Conservation (phyloP, 495 filamentous ascomycete genomes). For the Penicillium parvum region DNA sequence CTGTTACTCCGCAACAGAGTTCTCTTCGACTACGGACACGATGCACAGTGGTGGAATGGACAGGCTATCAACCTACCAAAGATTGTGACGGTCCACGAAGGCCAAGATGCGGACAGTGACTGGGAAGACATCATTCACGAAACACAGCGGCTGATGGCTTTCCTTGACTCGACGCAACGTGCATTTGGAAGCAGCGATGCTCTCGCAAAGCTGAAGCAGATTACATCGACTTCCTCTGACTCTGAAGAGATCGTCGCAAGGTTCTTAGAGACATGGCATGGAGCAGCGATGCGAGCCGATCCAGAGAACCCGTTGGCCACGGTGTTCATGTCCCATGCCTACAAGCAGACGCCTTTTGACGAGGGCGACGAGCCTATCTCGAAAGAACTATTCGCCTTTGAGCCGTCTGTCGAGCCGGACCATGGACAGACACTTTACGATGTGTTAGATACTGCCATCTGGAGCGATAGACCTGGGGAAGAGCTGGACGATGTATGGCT, state of each 20-base stretch:
- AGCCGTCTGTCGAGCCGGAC: slow-evolving; percentile 34
- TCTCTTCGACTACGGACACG: slow-evolving; percentile 60
- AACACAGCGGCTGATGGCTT: slow-evolving; percentile 77
- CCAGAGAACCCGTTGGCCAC: slow-evolving; percentile 36
- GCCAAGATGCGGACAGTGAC: slow-evolving; percentile 30
- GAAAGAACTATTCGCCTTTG: slow-evolving; percentile 40
- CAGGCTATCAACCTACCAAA: slow-evolving; percentile 54
- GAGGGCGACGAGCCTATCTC: slow-evolving; percentile 29
- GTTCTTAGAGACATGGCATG: slow-evolving; percentile 42
- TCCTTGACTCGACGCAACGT: slow-evolving; percentile 71
- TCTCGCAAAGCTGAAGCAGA: slow-evolving; percentile 42
- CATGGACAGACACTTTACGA: slow-evolving; percentile 64
- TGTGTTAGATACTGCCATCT: slow-evolving; percentile 64
- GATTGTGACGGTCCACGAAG: slow-evolving; percentile 49
- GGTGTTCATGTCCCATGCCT: slow-evolving; percentile 38
- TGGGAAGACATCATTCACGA: slow-evolving; percentile 48
- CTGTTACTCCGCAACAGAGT: slow-evolving; percentile 53
- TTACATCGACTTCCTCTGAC: slow-evolving; percentile 32
- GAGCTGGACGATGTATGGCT: slow-evolving; percentile 53
- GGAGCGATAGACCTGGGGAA: slow-evolving; percentile 48
- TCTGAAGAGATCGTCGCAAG: slow-evolving; percentile 29
- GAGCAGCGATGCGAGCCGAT: slow-evolving; percentile 36
- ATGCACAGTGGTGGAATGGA: slow-evolving; percentile 85
- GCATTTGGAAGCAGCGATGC: slow-evolving; percentile 75
- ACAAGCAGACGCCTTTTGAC: slow-evolving; percentile 30